Conservation (phyloP, 495 filamentous ascomycete genomes). For the Daldinia decipiens region DNA sequence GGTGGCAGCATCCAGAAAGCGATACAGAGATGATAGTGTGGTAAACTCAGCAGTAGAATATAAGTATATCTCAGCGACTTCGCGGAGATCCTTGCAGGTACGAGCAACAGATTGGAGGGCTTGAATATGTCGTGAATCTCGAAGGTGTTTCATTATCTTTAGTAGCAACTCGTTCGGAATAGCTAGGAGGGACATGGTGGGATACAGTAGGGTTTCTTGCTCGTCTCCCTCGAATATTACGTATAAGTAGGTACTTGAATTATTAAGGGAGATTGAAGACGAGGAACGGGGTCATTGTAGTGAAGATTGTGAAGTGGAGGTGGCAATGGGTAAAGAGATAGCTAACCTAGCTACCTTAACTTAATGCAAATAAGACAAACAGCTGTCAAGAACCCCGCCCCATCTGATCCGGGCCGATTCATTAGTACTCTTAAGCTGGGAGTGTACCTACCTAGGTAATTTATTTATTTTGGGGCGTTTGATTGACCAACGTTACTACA, state of each 20-base stretch:
- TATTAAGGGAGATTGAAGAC: not conserved
- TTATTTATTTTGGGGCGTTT: too few relatives aligned
- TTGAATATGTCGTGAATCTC: conserved; percentile 10
- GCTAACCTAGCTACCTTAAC: too few relatives aligned
- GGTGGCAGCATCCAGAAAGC: conserved; percentile 12
- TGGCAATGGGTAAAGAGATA: too few relatives aligned
- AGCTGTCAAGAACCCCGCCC: not conserved
- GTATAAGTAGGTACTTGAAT: not conserved
- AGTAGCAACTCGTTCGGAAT: conserved; percentile 25
- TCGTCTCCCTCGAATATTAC: not conserved
- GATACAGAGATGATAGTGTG: conserved; percentile 14
- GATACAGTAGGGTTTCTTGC: not conserved
- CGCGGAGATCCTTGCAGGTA: conserved; percentile 25
- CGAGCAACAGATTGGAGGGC: conserved; percentile 8
- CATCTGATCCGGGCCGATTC: not conserved
- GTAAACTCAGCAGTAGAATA: conserved; percentile 23
- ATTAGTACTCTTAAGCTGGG: not conserved
- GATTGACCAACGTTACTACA: too few relatives aligned
- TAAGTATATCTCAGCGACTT: conserved; percentile 22
- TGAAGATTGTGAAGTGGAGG: too few relatives aligned
- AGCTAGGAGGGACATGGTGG: conserved; percentile 13
- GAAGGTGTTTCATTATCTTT: conserved; percentile 24
- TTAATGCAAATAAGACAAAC: not conserved
- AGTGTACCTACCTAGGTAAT: too few relatives aligned
- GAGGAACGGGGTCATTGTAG: not conserved